These are phyloP conservation scores for Dryas alaskensis DNA, from an alignment of 306 rosid genomes.

Conservation along the genomic window DNA sequence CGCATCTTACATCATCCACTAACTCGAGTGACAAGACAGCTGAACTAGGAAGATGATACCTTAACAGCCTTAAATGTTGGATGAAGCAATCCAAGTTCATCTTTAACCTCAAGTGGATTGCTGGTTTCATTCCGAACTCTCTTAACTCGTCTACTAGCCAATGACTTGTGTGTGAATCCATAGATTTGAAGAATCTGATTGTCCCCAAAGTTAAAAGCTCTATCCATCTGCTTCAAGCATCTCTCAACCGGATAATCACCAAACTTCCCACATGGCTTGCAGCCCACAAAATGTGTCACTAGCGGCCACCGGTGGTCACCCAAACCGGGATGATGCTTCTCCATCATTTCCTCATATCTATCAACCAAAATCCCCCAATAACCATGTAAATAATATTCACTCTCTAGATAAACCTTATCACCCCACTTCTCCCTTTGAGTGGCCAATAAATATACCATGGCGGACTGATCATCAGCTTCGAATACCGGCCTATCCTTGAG, in stretches of 20 bases:
- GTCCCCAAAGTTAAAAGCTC: conserved; percentile 85
- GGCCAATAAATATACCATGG: conserved; percentile 68
- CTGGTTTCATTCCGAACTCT: conserved; percentile 64
- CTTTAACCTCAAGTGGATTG: conserved; percentile 68
- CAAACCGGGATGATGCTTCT: conserved; percentile 72
- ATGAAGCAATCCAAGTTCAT: conserved; percentile 79
- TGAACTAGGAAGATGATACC: conserved; percentile 42
- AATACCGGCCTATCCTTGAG: conserved; percentile 69
- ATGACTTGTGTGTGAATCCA: conserved; percentile 67
- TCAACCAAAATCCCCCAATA: conserved; percentile 93
- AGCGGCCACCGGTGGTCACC: conserved; percentile 93
- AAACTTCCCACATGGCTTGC: conserved; percentile 87
- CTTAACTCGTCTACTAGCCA: conserved; percentile 60
- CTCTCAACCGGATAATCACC: conserved; percentile 82
- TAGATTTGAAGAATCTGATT: conserved; percentile 83
- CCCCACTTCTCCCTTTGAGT: conserved; percentile 65
- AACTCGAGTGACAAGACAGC: conserved; percentile 2
- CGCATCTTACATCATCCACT: neutral
- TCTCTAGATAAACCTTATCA: conserved; percentile 71
- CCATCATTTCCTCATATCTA: conserved; percentile 76
- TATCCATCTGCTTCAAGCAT: conserved; percentile 83
- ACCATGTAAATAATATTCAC: conserved; percentile 66
- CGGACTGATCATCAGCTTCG: conserved; percentile 88
- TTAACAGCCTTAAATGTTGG: conserved; percentile 60
- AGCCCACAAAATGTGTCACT: conserved; percentile 92